phyloP scores from a whole-genome alignment of 352 stramenopile genomes.

The Phytophthora cactorum region DNA sequence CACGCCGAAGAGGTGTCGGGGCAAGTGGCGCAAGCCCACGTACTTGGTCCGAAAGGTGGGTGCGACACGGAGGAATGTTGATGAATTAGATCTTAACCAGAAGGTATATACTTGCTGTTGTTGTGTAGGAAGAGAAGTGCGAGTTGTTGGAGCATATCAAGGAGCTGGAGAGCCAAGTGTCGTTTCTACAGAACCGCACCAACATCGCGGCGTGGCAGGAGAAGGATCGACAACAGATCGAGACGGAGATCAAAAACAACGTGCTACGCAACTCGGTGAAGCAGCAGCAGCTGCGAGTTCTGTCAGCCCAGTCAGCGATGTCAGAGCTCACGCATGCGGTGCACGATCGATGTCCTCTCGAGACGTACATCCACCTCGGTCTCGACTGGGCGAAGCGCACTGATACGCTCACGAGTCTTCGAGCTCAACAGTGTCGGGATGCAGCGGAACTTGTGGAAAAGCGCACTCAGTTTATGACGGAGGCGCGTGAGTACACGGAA shows the following conservation, averaged over 20 bases:
- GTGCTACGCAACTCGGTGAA: constrained; percentile 41
- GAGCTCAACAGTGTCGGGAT: constrained; percentile 45
- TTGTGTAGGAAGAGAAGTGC: constrained; percentile 42
- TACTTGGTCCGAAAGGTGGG: constrained; percentile 47
- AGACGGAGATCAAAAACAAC: constrained; percentile 41
- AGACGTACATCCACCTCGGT: constrained; percentile 53
- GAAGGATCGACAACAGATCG: constrained; percentile 30
- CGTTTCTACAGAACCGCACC: constrained; percentile 35
- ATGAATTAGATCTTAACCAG: not conserved
- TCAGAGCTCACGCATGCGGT: constrained; percentile 39
- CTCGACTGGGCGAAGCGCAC: constrained; percentile 35
- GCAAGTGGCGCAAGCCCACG: constrained; percentile 46
- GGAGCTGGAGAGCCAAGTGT: constrained; percentile 40
- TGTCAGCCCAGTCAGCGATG: constrained; percentile 44
- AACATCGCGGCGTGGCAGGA: constrained; percentile 39
- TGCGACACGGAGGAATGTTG: not conserved
- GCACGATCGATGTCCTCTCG: constrained; percentile 39
- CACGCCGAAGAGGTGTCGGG: constrained; percentile 21
- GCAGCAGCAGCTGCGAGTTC: constrained; percentile 40
- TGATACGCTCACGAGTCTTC: constrained; percentile 37
- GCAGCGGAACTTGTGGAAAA: constrained; percentile 49
- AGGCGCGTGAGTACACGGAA: constrained; percentile 38
- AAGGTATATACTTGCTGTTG: not conserved
- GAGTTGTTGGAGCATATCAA: constrained; percentile 44
- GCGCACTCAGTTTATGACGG: constrained; percentile 50